phyloP scores from a whole-genome alignment of 2,329 filamentous ascomycete species.

The Parafenestella ontariensis region DNA sequence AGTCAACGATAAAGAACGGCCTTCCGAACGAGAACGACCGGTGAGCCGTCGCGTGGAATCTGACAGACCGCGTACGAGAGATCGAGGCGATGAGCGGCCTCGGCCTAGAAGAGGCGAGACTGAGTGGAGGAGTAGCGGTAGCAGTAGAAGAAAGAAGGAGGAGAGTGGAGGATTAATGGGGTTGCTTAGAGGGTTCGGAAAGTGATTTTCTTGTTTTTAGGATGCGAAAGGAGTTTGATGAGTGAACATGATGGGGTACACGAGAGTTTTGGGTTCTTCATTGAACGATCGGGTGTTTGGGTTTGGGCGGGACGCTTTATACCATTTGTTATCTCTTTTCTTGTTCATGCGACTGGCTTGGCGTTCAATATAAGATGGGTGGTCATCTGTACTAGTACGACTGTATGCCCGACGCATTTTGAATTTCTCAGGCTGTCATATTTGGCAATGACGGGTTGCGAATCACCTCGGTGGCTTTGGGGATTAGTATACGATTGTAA shows the following conservation, averaged over 20 bases:
- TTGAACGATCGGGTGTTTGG: constrained; percentile 16
- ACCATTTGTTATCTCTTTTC: constrained; percentile 13
- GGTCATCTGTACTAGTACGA: constrained; percentile 12
- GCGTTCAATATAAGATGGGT: constrained; percentile 6
- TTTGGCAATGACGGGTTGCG: neutral
- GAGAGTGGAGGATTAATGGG: constrained; percentile 39
- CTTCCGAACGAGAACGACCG: constrained; percentile 37
- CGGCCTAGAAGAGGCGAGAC: constrained; percentile 36
- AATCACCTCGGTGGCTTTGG: neutral
- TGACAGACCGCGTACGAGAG: constrained; percentile 35
- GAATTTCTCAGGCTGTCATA: neutral
- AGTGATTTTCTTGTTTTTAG: constrained; percentile 29
- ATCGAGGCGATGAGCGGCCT: constrained; percentile 30
- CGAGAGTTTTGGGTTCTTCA: constrained; percentile 10
- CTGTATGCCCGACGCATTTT: neutral
- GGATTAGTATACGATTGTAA: neutral
- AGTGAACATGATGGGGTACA: neutral
- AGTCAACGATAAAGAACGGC: constrained; percentile 38
- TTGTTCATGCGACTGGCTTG: neutral
- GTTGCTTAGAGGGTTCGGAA: constrained; percentile 43
- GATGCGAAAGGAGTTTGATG: neutral
- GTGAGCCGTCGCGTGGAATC: constrained; percentile 36
- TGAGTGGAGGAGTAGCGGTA: constrained; percentile 21
- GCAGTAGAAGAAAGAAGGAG: constrained; percentile 38
- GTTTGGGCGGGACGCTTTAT: constrained; percentile 21